Base-by-base conservation (phyloP, 176 grass and related monocot species). In the Cenchrus purpureus region DNA sequence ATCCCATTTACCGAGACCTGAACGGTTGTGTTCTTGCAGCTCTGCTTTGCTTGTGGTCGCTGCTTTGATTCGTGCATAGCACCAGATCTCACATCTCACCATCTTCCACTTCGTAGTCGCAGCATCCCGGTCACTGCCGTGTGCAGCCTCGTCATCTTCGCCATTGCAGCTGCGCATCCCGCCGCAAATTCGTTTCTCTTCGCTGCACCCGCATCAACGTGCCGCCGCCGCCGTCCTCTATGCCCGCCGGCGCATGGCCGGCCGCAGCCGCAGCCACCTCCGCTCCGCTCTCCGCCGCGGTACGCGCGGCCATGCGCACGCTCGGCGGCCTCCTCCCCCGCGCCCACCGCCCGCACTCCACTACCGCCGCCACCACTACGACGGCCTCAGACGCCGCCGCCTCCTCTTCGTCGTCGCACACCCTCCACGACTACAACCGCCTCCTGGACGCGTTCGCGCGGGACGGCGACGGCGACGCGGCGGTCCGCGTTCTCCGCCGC, bases 341-440 rank as follows among this genome's bases (percentile, higher is more conserved):
- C 68, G 61, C 12, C 60, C 78, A 62, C 64, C 74, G 70, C 22
- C 20, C 80, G 11, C 65, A 64, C 76, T 71, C 76, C 68, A 66
- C 52, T 28, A 13, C 76, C 40, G 43, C 59, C 79, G 13, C 70
- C 69, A 17, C 70, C 69, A 6, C 80, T 63, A 54, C 34, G 29
- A 51, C 71, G 58, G 10, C 15, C 22, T 31, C 50, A 5, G 72
- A 74, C 72, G 65, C 88, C 16, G 62, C 83, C 44, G 50, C 59
- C 34, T 4, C 79, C 86, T 90, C 42, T 3, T 11, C 88, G 2
- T 48, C 84, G 1, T 43, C 76, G 71, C 87, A 82, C 63, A 78
- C 87, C 65, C 74, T 85, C 25, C 74, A 84, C 78, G 93, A 94
- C 74, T 95, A 88, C 88, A 91, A 98, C 93, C 65, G 84, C 86